Conservation (phyloP, 2,329 filamentous ascomycete species). For the Clonostachys rhizophaga region DNA sequence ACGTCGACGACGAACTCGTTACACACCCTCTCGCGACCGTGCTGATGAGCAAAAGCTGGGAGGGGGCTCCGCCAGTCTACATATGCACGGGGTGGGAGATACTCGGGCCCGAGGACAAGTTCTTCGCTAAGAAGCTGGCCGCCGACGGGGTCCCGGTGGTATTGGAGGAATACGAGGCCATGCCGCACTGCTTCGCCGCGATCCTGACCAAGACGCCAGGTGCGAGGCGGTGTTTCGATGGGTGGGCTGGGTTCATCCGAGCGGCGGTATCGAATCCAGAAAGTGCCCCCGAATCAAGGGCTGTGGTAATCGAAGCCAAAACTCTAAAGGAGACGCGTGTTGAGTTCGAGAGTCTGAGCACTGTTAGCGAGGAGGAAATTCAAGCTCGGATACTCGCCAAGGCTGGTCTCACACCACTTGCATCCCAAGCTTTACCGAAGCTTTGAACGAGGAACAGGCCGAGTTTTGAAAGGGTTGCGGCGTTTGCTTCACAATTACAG, state of each 20-base stretch:
- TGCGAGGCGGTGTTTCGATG: constrained; percentile 45
- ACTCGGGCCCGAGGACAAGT: constrained; percentile 62
- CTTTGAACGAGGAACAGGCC: constrained; percentile 9
- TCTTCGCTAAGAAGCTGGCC: constrained; percentile 51
- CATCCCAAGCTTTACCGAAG: constrained; percentile 14
- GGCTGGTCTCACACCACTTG: constrained; percentile 3
- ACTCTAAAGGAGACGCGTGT: constrained; percentile 42
- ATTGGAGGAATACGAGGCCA: constrained; percentile 72
- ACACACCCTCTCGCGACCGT: constrained; percentile 66
- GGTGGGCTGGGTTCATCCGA: constrained; percentile 53
- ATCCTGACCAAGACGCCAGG: constrained; percentile 42
- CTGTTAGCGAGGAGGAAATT: constrained; percentile 37
- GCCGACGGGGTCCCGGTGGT: constrained; percentile 55
- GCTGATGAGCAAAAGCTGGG: constrained; percentile 55
- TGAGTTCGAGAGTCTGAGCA: constrained; percentile 34
- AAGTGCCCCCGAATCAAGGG: constrained; percentile 26
- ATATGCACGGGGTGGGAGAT: constrained; percentile 68
- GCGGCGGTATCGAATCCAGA: constrained; percentile 26
- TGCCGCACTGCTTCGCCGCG: constrained; percentile 72
- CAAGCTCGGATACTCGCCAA: constrained; percentile 25
- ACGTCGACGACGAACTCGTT: constrained; percentile 47
- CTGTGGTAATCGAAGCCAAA: constrained; percentile 42
- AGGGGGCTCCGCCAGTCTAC: constrained; percentile 59
- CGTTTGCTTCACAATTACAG: no score
- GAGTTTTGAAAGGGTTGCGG: no score